These are phyloP conservation scores for Podospora pseudoanserina DNA, from an alignment of 495 filamentous ascomycete species.

Conservation along the genomic window DNA sequence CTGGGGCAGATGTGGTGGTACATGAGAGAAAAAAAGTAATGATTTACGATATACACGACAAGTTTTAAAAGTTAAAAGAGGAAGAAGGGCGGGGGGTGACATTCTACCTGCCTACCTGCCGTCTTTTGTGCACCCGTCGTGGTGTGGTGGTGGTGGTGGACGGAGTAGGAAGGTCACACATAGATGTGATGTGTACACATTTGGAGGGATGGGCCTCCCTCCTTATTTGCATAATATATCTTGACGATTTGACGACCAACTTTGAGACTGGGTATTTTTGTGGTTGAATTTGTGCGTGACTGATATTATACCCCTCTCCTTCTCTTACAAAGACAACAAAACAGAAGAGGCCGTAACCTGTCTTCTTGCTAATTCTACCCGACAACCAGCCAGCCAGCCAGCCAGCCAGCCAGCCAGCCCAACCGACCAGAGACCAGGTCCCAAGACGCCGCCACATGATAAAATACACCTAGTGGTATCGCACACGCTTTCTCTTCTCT, in stretches of 20 bases:
- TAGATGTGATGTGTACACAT: not conserved
- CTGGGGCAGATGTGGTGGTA: not conserved
- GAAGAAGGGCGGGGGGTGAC: not conserved
- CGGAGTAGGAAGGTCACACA: not conserved
- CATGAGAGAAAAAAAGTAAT: not conserved
- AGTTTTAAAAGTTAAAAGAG: not conserved
- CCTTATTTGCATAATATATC: not conserved
- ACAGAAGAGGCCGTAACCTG: no score
- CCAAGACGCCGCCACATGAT: no score
- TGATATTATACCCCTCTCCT: no score
- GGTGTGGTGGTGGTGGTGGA: no score
- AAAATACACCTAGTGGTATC: no score
- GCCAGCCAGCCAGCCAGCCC: no score
- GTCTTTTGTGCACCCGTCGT: not conserved
- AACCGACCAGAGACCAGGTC: no score
- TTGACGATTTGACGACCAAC: not conserved
- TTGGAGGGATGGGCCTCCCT: not conserved
- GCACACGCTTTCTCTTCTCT: no score
- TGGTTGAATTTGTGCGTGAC: not conserved
- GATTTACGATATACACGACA: not conserved
- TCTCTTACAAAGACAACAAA: no score
- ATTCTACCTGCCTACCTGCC: not conserved
- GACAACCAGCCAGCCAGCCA: no score
- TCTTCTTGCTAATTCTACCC: no score
- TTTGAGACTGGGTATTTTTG: not conserved